Evolutionary conservation across 2,329 filamentous ascomycete species (phyloP).

Genomic region (Fusarium succisae): DNA sequence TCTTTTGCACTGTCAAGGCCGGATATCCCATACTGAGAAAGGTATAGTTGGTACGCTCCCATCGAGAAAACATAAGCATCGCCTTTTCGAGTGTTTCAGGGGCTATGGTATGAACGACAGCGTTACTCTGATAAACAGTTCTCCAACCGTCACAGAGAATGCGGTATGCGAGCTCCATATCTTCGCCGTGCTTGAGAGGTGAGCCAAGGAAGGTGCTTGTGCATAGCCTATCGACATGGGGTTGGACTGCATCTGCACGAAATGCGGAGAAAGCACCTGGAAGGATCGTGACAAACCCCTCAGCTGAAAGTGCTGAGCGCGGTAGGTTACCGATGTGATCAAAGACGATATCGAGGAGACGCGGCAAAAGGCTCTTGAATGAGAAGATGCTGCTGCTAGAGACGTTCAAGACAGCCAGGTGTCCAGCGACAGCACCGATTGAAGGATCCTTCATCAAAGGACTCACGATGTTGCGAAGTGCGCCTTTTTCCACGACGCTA

Average conservation of each 20-base stretch:
- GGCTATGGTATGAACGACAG: background rate
- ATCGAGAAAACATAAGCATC: background rate
- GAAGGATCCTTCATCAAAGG: background rate
- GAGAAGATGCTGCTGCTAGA: background rate
- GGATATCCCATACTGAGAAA: background rate
- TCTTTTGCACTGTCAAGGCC: background rate
- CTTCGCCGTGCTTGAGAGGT: background rate
- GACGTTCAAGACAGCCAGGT: background rate
- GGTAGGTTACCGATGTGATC: background rate
- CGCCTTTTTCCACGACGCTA: background rate
- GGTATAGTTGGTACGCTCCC: background rate
- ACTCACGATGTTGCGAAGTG: background rate
- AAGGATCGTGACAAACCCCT: background rate
- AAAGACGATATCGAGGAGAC: background rate
- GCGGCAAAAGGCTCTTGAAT: background rate
- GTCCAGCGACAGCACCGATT: background rate
- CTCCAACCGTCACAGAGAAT: background rate
- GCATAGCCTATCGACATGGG: background rate
- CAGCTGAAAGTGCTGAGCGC: background rate
- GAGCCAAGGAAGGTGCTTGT: background rate
- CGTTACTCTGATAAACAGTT: background rate
- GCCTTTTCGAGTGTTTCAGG: background rate
- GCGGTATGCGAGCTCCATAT: background rate
- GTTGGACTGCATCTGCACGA: background rate
- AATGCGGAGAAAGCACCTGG: background rate